A percentile compares a stretch with the other conserved stretches of the same genome.
phyloP scores from a whole-genome alignment of 768 basidiomycete species.

The Mycena metata region DNA sequence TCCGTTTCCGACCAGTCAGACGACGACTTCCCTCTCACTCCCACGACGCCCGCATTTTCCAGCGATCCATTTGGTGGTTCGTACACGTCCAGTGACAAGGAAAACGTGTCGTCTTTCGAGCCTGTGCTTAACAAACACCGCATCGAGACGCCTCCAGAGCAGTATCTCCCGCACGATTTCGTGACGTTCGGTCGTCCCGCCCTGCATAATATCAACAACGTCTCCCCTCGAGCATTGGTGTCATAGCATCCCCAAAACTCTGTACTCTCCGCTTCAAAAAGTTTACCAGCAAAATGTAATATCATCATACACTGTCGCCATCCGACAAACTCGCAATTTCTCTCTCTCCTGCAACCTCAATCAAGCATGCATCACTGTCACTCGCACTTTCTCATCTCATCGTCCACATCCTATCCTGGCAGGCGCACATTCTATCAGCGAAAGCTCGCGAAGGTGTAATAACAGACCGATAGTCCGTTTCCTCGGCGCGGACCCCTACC shows the following conservation, averaged over 20 bases:
- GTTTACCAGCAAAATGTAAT: conserved; percentile 84
- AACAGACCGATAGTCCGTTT: conserved; percentile 34
- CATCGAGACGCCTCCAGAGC: conserved; percentile 77
- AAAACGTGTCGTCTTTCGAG: conserved; percentile 82
- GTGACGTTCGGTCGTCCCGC: conserved; percentile 83
- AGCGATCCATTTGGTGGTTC: conserved; percentile 67
- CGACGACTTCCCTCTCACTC: conserved; percentile 89
- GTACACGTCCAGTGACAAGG: conserved; percentile 80
- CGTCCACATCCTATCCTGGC: conserved; percentile 63
- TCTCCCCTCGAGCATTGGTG: conserved; percentile 73
- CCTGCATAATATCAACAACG: conserved; percentile 82
- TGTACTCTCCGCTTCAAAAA: conserved; percentile 52
- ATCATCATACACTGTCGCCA: conserved; percentile 73
- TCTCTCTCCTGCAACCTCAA: conserved; percentile 68
- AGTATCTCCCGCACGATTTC: conserved; percentile 86
- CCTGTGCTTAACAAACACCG: conserved; percentile 79
- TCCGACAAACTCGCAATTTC: conserved; percentile 70
- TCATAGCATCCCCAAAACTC: conserved; percentile 62
- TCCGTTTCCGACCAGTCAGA: conserved; percentile 82
- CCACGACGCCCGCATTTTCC: conserved; percentile 77
- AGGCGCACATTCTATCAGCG: conserved; percentile 62
- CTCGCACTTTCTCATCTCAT: conserved; percentile 69
- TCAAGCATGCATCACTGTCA: conserved; percentile 77
- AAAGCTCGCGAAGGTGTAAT: conserved; percentile 39
- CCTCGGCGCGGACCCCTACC: conserved; percentile 28